Percentiles rank a stretch among this genome's conserved stretches.
These are phyloP conservation scores for Mycocalia duriaeana DNA, from an alignment of 1,284 basidiomycete species.

Conservation along the genomic window DNA sequence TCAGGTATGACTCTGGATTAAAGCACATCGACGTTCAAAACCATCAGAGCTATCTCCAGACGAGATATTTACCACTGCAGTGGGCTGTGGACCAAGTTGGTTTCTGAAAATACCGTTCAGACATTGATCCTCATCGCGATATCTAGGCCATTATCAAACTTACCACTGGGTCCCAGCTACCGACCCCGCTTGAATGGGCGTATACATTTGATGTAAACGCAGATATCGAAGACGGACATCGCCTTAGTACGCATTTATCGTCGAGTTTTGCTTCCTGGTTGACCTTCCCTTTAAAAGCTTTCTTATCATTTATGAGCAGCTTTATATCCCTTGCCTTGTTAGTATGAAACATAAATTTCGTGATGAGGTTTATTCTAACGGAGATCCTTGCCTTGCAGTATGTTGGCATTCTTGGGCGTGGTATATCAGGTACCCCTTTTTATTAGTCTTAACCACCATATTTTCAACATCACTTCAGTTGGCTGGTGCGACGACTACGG, in stretches of 20 bases:
- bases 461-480: too few relatives aligned
- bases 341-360: too few relatives aligned
- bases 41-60: not conserved
- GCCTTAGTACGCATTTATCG: not conserved
- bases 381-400: not conserved
- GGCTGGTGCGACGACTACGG: constrained; percentile 53
- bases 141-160: not conserved
- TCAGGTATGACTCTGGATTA: not conserved
- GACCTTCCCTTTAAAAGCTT: not conserved
- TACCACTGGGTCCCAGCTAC: not conserved
- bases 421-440: constrained; percentile 14
- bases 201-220: not conserved
- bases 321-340: constrained; percentile 1
- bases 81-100: not conserved
- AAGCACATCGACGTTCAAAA: not conserved
- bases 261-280: not conserved
- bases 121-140: not conserved
- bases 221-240: not conserved
- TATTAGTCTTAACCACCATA: too few relatives aligned
- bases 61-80: not conserved
- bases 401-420: constrained; percentile 9
- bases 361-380: too few relatives aligned
- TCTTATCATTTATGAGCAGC: not conserved
- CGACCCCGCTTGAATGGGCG: not conserved
- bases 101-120: not conserved